Base-by-base conservation (phyloP, 352 stramenopile genomes). In the Phytopythium kandeliae region DNA sequence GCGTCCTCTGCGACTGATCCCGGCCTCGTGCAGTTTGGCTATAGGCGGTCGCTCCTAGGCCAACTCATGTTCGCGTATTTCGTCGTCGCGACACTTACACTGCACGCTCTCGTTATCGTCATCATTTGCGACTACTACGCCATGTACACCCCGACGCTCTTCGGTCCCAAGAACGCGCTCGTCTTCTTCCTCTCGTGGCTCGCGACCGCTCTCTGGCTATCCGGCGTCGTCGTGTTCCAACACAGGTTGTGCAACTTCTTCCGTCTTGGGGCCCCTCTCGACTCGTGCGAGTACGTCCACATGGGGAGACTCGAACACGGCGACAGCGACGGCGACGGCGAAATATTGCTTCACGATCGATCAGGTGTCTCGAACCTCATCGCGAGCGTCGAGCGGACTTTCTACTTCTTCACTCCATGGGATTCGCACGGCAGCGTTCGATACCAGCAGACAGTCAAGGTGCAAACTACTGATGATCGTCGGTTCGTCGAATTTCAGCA, bases 401-500 rank as follows among this genome's bases (percentile, higher is more conserved):
- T 51, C 45, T 21, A 17, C 17, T 53, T 51, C 24, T 60, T 71
- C 21, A 60, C 36, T 30, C 19, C 24, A 1, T 28, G 16, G 15
- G 37, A 16, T 8, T 10, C 43, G 4, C 26, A 54, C 22, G 34
- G 45, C 16, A 51, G 62, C 7, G 16, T 48, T 11, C 43, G 43
- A 16, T 72, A 65, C 15, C 56, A 71, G 36, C 46, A 74, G 48
- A 78, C 68, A 1, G 45, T 78, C 13, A 44, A 30, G 11, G 63
- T 66, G 13, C 38, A 71, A 17, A 35, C 37, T 15, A 37, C 63
- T 25, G 56, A 43, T 7, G 53, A 46, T 9, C 25, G 56, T 11
- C 65, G 65, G 1, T 37, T 69, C 5, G 46, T 78, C 13, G 57
- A 74, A 26, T 79, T 79, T 30, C 66, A 79, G 28, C 57, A 76